These are phyloP conservation scores for Thoreauomyces humboldtii DNA, from an alignment of 192 early-diverging fungal genomes.

Conservation along the genomic window DNA sequence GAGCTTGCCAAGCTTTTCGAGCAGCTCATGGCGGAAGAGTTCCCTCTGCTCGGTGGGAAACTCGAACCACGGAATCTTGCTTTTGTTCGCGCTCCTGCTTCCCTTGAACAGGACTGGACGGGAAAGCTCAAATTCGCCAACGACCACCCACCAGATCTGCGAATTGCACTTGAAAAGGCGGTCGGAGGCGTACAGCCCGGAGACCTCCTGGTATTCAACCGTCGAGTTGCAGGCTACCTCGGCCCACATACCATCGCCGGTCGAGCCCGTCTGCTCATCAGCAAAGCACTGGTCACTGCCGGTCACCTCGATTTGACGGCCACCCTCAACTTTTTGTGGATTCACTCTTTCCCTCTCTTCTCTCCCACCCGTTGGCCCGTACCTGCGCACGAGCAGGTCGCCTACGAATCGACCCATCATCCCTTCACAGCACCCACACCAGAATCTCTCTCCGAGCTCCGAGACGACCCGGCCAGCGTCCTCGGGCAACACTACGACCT, in stretches of 20 bases:
- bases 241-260: constrained; percentile 51
- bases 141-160: neutral
- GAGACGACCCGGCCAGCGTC: constrained; percentile 51
- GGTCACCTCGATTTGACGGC: neutral
- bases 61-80: constrained; percentile 22
- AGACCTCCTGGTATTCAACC: constrained; percentile 58
- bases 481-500: constrained; percentile 87
- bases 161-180: constrained; percentile 39
- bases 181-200: constrained; percentile 43
- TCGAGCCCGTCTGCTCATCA: constrained; percentile 39
- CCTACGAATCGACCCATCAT: constrained; percentile 73
- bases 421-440: constrained; percentile 83
- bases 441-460: constrained; percentile 66
- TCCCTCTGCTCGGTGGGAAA: constrained; percentile 32
- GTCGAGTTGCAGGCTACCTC: constrained; percentile 35
- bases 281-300: constrained; percentile 22
- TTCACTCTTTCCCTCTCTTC: constrained; percentile 88
- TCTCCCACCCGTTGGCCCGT: constrained; percentile 59
- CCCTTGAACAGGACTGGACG: constrained; percentile 6
- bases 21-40: constrained; percentile 21
- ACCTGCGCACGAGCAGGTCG: constrained; percentile 1
- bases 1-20: constrained; percentile 5
- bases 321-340: constrained; percentile 72
- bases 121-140: neutral
- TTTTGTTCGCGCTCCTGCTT: constrained; percentile 52